Conservation (phyloP, 768 basidiomycete species). For the Boletus subparvulus region DNA sequence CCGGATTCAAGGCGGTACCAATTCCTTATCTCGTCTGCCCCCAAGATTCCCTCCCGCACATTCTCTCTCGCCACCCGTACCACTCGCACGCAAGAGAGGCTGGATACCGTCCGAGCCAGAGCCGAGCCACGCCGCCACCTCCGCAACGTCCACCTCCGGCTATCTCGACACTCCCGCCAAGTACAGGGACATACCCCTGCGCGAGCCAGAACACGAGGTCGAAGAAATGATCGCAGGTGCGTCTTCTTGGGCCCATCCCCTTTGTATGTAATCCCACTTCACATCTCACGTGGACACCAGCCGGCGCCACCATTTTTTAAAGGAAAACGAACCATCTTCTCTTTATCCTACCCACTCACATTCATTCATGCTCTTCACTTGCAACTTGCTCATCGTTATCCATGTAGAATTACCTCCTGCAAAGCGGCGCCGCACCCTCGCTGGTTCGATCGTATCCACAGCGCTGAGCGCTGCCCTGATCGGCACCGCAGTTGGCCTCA, state of each 20-base stretch:
- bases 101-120: conserved; percentile 69
- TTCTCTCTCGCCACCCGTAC: conserved; percentile 36
- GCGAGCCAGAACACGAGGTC: conserved; percentile 38
- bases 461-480: conserved; percentile 85
- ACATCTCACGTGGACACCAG: conserved; percentile 15
- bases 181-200: conserved; percentile 43
- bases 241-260: conserved; percentile 23
- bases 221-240: conserved; percentile 48
- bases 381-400: conserved; percentile 44
- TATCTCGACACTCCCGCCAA: conserved; percentile 71
- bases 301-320: conserved; percentile 13
- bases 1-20: conserved; percentile 27
- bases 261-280: conserved; percentile 24
- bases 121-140: conserved; percentile 52
- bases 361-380: conserved; percentile 33
- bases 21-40: conserved; percentile 13
- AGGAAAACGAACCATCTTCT: conserved; percentile 16
- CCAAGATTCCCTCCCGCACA: conserved; percentile 13
- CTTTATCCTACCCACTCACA: conserved; percentile 8
- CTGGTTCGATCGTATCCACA: conserved; percentile 80
- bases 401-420: conserved; percentile 72
- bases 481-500: conserved; percentile 82
- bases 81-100: conserved; percentile 58
- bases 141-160: conserved; percentile 54
- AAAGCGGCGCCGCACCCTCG: conserved; percentile 78